Percentiles rank a stretch among this genome's conserved stretches.
These are phyloP conservation scores for Taphrina sp. DNA, from an alignment of 1,139 yeast species.

Conservation along the genomic window DNA sequence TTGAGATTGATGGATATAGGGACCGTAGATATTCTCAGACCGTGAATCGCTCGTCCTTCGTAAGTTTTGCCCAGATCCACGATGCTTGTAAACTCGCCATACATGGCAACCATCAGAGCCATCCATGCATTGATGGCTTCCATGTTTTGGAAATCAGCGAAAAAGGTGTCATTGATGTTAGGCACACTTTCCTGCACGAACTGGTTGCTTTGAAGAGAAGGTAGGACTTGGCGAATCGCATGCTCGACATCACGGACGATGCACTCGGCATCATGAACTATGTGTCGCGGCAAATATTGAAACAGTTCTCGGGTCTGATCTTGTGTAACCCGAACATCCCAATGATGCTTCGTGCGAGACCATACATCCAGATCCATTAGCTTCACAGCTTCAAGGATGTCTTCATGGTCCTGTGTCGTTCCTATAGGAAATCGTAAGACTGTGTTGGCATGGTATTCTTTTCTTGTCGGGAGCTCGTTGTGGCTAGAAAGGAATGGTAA, in stretches of 20 bases:
- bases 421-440: conserved; percentile 53
- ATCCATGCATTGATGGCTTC: conserved; percentile 72
- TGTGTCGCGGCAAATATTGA: neutral
- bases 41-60: conserved; percentile 69
- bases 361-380: conserved; percentile 46
- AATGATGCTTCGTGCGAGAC: conserved; percentile 41
- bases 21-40: conserved; percentile 50
- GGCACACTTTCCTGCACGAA: neutral
- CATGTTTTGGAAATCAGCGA: conserved; percentile 67
- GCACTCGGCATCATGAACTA: conserved; percentile 3
- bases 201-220: neutral
- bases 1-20: conserved; percentile 50
- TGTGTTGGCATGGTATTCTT: conserved; percentile 50
- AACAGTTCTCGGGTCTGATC: conserved; percentile 19
- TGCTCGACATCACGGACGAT: conserved; percentile 9
- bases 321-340: conserved; percentile 42
- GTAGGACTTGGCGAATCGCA: neutral
- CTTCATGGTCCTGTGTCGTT: conserved; percentile 39
- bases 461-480: no score
- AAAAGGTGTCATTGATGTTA: conserved; percentile 49
- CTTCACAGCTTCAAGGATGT: conserved; percentile 42
- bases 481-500: no score
- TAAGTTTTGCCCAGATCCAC: conserved; percentile 71
- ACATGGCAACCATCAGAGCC: conserved; percentile 53
- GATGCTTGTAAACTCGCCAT: conserved; percentile 58